Evolutionary conservation across 164 flowering plant genomes (phyloP).

Genomic region (Umbilicus rupestris): DNA sequence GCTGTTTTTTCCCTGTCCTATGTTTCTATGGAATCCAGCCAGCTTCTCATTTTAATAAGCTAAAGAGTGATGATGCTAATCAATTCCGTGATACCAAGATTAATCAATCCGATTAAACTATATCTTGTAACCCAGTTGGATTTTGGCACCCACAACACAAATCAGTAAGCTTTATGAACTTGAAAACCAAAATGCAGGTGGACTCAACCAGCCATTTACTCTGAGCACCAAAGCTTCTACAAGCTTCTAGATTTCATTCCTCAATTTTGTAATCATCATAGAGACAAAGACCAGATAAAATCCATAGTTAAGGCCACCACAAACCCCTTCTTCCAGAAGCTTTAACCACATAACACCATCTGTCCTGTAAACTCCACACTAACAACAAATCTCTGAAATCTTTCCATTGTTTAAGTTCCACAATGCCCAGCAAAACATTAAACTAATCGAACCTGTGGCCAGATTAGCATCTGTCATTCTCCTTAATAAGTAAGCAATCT

Average conservation of each 20-base stretch:
- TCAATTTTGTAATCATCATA: background rate
- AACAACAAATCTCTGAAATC: background rate
- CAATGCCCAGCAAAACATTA: background rate
- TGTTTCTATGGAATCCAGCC: constrained; percentile 1
- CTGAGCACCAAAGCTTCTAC: background rate
- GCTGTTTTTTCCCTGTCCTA: background rate
- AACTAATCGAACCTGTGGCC: background rate
- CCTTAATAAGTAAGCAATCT: constrained; percentile 7
- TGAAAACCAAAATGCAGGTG: background rate
- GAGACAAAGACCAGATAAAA: too few relatives aligned
- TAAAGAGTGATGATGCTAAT: background rate
- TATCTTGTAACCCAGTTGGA: background rate
- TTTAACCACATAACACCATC: constrained; percentile 1
- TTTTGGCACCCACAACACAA: background rate
- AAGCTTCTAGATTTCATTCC: constrained; percentile 1
- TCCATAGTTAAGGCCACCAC: constrained; percentile 2
- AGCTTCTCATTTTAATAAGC: background rate
- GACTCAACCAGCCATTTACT: background rate
- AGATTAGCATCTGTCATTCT: constrained; percentile 6
- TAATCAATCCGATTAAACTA: background rate
- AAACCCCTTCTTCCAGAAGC: constrained; percentile 8
- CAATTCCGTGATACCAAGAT: background rate
- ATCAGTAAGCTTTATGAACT: background rate
- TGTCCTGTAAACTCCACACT: constrained; percentile 5
- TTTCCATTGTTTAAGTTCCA: background rate